Evolutionary conservation across 2,329 filamentous ascomycete species (phyloP), one percentile per base, ranked within the genome.

Genomic region (Dryadomyces quercus-mongolicae): DNA sequence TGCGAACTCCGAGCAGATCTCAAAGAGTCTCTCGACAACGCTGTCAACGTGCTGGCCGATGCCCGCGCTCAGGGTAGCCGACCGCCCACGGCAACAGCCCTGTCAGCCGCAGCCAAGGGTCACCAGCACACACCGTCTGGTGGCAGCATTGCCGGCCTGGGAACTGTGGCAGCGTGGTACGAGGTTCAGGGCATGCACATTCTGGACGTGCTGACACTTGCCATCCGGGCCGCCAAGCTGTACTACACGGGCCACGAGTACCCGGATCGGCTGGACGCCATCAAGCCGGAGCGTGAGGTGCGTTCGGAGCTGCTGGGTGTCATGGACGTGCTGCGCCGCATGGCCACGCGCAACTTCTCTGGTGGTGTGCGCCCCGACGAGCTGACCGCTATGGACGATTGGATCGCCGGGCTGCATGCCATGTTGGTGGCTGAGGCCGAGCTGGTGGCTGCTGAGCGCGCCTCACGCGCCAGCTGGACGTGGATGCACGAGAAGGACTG

Each of bases 181-280:
- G 89, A 96, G 68, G 78, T 95, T 21, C 88, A 95, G 67, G 93
- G 92, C 18, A 82, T 97, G 74, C 88, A 94, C 63, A 82, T 98
- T 42, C 79, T 97, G 54, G 92, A 97, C 66, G 84, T 95, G 53
- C 86, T 93, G 65, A 98, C 93, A 1, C 76, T 97, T 53, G 92
- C 92, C n/a, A 97, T 98, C 61, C 82, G 90, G 52, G 90, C 92
- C 1, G 93, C 93, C 52, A 95, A 94, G 70, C 85, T 94, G 63
- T 98, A 97, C 71, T 97, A 98, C 70, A 96, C 91, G 0, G 81
- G 89, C 4, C 93, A 97, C 66, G 87, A 94, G 63, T 78, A 91
- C 53, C 89, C 91, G 1, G 85, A 93, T 61, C 84, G 88, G 42
- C 74, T 97, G 18, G 88, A 93, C 63, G 74, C 85, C 31, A 94